Evolutionary conservation across 1,139 yeast species (phyloP), one percentile per base, ranked within the genome.

Genomic region (Ogataea hybrid): DNA sequence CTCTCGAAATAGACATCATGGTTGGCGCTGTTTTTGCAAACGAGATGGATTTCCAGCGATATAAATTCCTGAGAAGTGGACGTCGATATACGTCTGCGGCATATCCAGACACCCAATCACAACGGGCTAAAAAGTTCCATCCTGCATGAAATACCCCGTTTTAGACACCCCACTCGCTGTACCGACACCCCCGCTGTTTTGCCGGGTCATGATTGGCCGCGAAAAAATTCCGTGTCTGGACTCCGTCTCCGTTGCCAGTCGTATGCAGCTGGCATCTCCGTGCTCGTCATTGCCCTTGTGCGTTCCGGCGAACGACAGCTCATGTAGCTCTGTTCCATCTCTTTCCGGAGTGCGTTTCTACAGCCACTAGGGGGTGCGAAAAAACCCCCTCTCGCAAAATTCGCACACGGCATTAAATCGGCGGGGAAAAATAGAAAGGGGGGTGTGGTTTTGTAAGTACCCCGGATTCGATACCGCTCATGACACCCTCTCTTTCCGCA

Each of bases 151-250:
- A 22, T 11, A 21, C 33, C 42, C 33, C 34, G 15, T 34, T 33
- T 39, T 29, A 25, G 18, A 34, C 42, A 39, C 42, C 42, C 42
- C 42, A 29, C 42, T 25, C 27, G 11, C 22, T 38, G 22, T 28
- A 25, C 28, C 41, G 36, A 32, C 41, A 32, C 36, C 41, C 40
- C 41, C 41, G 36, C n/a, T 23, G 16, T 6, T n/a, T 12, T 7
- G 10, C 18, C 16, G 32, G 20, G 25, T 14, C 28, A 20, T 38
- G 37, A 38, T 38, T 38, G 41, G 41, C 6, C 29, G 25, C 9
- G 10, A 29, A 25, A 16, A 32, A 28, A 21, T 6, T 32, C 16
- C 28, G 7, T 10, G 6, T 6, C 33, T 25, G 32, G 41, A 32
- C 25, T 38, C 41, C 41, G 28, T 23, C 36, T 38, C 41, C 41